Evolutionary conservation across 2,329 filamentous ascomycete species (phyloP).

Genomic region (Diaporthe eres): DNA sequence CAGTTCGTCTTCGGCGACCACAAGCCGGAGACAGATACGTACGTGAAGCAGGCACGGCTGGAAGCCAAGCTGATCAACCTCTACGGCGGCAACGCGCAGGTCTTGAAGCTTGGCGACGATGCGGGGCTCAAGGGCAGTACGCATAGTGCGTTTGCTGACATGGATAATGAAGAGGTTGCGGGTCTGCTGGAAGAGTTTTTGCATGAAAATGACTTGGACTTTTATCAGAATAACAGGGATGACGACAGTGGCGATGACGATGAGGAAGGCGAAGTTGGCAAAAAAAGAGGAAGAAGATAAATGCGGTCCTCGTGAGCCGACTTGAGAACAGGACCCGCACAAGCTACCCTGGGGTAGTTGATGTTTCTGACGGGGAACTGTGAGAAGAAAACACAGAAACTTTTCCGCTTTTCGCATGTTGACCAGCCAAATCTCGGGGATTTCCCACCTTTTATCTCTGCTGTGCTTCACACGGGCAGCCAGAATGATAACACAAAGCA

Average conservation of each 20-base stretch:
- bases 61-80: not conserved
- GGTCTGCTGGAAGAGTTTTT: not conserved
- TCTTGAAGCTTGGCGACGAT: not conserved
- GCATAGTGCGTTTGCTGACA: conserved; percentile 13
- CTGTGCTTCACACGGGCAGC: no score
- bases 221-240: not conserved
- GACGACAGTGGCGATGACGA: not conserved
- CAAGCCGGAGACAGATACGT: not conserved
- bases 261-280: not conserved
- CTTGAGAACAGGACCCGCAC: no score
- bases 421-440: no score
- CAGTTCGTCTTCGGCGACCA: not conserved
- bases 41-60: not conserved
- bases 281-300: not conserved
- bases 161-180: conserved; percentile 10
- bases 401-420: no score
- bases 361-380: no score
- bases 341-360: no score
- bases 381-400: no score
- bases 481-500: not conserved
- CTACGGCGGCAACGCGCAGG: conserved; percentile 11
- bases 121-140: not conserved
- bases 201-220: not conserved
- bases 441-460: no score
- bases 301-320: not conserved